Evolutionary conservation across 768 basidiomycete genomes (phyloP), one percentile per base, ranked within the genome.

Genomic region (Tylopilus sp.): DNA sequence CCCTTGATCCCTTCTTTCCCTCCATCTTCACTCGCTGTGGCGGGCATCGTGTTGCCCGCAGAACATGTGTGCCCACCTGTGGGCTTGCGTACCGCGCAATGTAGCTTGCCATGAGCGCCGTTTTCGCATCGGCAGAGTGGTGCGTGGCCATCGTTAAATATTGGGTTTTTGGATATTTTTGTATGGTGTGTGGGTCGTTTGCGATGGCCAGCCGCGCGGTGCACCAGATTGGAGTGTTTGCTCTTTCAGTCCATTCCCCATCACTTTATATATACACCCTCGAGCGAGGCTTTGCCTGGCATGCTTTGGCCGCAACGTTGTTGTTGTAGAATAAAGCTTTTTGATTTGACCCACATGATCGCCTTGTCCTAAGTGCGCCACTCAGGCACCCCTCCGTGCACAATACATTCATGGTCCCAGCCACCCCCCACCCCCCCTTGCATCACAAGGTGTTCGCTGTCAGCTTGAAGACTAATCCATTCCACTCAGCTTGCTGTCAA

Each of bases 121-220:
- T 56, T 31, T 67, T 64, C 17, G 71, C 71, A 52, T 72, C 72
- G 30, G 71, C 65, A 45, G 72, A 60, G 47, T 71, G 58, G 38
- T 51, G 56, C 28, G 51, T 51, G 40, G 56, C 48, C 62, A 62
- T 60, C 6, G 26, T 36, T 6, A 26, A 43, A 18, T 39, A 25
- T 18, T 42, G 38, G 31, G 20, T n/a, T n/a, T n/a, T n/a, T n/a
- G n/a, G 25, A 26, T 22, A n/a, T 9, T 35, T 10, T 12, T 30
- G 21, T 35, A 42, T 39, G 11, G 38, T 35, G 3, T 31, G 43
- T 45, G 17, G 25, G 25, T 47, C 15, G 17, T 43, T 31, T 33
- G 28, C 10, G 22, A 40, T 45, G 48, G 43, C 46, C 40, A 22
- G 49, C 42, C 42, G 25, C 38, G 25, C 36, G n/a, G 38, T 41